A percentile compares a stretch with the other conserved stretches of the same genome.
These are phyloP conservation scores for Monosporascus ibericus DNA, from an alignment of 2,329 filamentous ascomycete genomes.

Conservation along the genomic window DNA sequence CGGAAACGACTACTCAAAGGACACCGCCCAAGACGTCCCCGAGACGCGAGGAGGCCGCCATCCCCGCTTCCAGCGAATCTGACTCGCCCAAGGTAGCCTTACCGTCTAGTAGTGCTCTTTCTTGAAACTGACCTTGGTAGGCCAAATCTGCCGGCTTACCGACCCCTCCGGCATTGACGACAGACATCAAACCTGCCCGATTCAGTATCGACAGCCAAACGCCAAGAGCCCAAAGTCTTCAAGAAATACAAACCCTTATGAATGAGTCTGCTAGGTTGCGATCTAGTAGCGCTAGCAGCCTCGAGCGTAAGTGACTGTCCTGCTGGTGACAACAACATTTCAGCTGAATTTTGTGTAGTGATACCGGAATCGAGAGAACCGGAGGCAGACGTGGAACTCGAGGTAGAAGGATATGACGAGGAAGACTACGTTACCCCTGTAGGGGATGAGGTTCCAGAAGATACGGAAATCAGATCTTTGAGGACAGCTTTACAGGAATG, in stretches of 20 bases:
- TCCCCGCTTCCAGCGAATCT: conserved; percentile 28
- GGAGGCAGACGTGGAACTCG: conserved; percentile 44
- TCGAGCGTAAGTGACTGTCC: conserved; percentile 59
- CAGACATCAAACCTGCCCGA: conserved; percentile 59
- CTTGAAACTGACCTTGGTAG: conserved; percentile 15
- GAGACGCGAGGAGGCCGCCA: conserved; percentile 29
- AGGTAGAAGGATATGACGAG: conserved; percentile 51
- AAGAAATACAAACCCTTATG: conserved; percentile 59
- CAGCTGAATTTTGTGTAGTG: conserved; percentile 34
- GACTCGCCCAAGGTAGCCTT: conserved; percentile 11
- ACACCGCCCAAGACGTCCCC: conserved; percentile 31
- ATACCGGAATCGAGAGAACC: conserved; percentile 43
- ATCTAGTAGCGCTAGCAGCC: conserved; percentile 64
- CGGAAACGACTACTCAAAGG: conserved; percentile 25
- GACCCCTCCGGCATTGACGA: conserved; percentile 67
- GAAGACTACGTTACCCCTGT: conserved; percentile 38
- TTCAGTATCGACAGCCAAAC: conserved; percentile 68
- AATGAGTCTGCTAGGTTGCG: conserved; percentile 49
- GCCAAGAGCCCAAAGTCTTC: conserved; percentile 74
- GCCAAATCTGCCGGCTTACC: conserved; percentile 36
- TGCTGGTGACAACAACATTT: background rate
- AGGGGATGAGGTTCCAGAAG: conserved; percentile 31
- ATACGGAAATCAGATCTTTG: conserved; percentile 61
- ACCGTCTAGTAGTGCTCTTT: background rate
- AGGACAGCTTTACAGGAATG: conserved; percentile 76